Base-by-base conservation (phyloP, 306 rosid species). In the Cucurbita moschata region DNA sequence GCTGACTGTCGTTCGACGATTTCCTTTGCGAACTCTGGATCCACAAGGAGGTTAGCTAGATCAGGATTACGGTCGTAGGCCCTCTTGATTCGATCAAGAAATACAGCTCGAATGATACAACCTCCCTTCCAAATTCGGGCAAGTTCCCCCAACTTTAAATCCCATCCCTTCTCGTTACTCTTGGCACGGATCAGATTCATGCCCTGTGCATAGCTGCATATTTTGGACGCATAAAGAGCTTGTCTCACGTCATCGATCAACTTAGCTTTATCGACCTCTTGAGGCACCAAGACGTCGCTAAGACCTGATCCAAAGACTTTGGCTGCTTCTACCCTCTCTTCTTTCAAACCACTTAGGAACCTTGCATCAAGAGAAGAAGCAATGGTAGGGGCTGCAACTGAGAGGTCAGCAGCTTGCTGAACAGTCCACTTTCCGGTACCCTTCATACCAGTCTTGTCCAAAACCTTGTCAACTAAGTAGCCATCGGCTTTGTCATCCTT, bases 401-500 rank as follows among this genome's bases (percentile, higher is more conserved):
- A 89, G 0, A 89, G 79, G 79, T 89, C 96, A 4, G 92, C 96
- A 5, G 96, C 96, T 71, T 89, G 96, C 43, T 89, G 96, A 21
- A 89, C 96, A 0, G 96, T 89, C 96, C 96, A 87, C 78, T 89
- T 89, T 11, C 96, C 96, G 0, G 96, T 89, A 10, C 96, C 96
- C 78, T 89, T 89, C 96, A 89, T 89, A 0, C 96, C 96, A 0
- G 92, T 89, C 71, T 87, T 89, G 56, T 89, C 96, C 84, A 89
- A 75, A 69, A 89, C 86, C 86, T 86, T 87, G 80, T 89, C 96
- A 35, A 89, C 96, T 83, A 89, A 83, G 73, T 73, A 82, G 44
- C 90, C 96, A 23, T 83, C 88, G 8, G 78, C 90, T 42, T 49
- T 77, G 16, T 80, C 92, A 18, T 89, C 96, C 80, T 81, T 87